These are phyloP conservation scores for Linum lewisii DNA, from an alignment of 345 rosid genomes.

Conservation along the genomic window DNA sequence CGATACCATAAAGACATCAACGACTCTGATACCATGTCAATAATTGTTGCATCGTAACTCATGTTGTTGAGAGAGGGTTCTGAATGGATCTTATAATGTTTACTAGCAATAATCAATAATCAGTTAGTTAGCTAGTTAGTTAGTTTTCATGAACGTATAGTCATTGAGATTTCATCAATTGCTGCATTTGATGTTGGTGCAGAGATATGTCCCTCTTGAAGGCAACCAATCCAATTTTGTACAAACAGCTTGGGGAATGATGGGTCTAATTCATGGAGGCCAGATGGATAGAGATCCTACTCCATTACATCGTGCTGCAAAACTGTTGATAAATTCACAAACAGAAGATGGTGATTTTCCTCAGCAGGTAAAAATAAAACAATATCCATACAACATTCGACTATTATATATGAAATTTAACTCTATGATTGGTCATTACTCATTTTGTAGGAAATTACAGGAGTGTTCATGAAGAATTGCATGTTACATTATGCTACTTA, in stretches of 20 bases:
- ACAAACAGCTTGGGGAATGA: constrained; percentile 8
- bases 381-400: not conserved
- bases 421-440: not conserved
- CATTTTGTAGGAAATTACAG: not conserved
- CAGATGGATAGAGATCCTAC: constrained; percentile 3
- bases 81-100: no score
- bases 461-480: not conserved
- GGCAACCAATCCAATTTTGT: constrained; percentile 8
- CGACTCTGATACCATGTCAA: no score
- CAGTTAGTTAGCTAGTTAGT: no score
- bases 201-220: constrained; percentile 9
- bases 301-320: not conserved
- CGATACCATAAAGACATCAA: no score
- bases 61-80: no score
- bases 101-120: no score
- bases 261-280: constrained; percentile 14
- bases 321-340: constrained; percentile 1
- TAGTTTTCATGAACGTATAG: not conserved
- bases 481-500: constrained; percentile 1
- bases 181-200: no score
- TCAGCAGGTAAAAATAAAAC: not conserved
- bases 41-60: no score
- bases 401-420: not conserved
- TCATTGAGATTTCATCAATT: no score
- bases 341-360: constrained; percentile 3